Evolutionary conservation across 2,329 filamentous ascomycete species (phyloP), one percentile per base, ranked within the genome.

Genomic region (Shiraia sp.): DNA sequence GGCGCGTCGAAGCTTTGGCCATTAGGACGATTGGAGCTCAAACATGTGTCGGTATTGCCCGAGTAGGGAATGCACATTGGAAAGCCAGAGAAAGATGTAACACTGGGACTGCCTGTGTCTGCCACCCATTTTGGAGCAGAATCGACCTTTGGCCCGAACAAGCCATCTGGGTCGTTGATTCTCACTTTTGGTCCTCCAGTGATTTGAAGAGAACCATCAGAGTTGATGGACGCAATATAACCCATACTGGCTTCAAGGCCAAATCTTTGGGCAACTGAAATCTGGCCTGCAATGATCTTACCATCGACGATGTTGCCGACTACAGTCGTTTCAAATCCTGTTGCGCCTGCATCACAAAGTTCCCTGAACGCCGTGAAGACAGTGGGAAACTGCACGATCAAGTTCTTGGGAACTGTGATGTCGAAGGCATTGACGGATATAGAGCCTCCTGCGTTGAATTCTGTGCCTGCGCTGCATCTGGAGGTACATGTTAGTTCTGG

Each of bases 21-120:
- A 42, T 47, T 59, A 36, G 55, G 61, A 37, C 57, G 65, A 41
- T 74, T 74, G 10, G 62, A 63, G 9, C 45, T 31, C 6, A 69
- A 69, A 44, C 72, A 75, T 12, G 63, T 57, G 0, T 55, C 35
- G 29, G 72, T 67, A 24, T 53, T 57, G 16, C 58, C 42, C 15
- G 69, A 71, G 12, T 76, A 66, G 0, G 74, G 75, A 13, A 79
- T 72, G 41, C 76, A 79, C 75, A 79, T 78, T 2, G 76, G 76
- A 36, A 78, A 78, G 0, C 76, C 76, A 10, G 72, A 73, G 56
- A 76, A 78, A 2, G 74, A 71, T 2, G 67, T 70, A 38, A 79
- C 68, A 35, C 70, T 73, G 0, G 76, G 76, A 43, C 71, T 79
- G 42, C 72, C 63, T 39, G 76, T 75, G 47, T 79, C 76, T 1